Percentiles rank a stretch among this genome's conserved stretches.
These are phyloP conservation scores for Globisporangium iwayamae DNA, from an alignment of 352 stramenopile genomes.

Conservation along the genomic window DNA sequence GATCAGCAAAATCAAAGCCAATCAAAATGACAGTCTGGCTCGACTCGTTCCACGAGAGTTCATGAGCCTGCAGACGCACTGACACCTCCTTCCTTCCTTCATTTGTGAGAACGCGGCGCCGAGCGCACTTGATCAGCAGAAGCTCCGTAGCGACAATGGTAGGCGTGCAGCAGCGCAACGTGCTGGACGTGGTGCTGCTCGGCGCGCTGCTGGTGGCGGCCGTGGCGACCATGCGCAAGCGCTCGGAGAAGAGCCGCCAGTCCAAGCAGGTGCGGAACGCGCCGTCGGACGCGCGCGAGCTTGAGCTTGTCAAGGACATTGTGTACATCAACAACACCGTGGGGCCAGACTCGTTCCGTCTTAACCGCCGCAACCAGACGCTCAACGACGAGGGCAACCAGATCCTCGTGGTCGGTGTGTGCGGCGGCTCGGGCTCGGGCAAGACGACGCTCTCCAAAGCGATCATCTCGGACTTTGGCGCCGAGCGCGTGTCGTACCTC, in stretches of 20 bases:
- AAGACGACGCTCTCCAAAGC: slow-evolving; percentile 90
- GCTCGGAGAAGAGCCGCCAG: slow-evolving; percentile 38
- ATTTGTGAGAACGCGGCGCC: not conserved
- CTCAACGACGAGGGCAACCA: slow-evolving; percentile 54
- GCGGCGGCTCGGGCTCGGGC: slow-evolving; percentile 87
- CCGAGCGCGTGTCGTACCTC: slow-evolving; percentile 91
- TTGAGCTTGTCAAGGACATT: slow-evolving; percentile 81
- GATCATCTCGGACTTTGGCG: slow-evolving; percentile 88
- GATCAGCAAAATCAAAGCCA: slow-evolving; percentile 6
- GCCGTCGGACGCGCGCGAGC: slow-evolving; percentile 51
- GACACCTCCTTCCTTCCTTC: not conserved
- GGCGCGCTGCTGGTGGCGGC: slow-evolving; percentile 44
- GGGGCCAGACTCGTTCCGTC: slow-evolving; percentile 38
- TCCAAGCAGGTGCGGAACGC: slow-evolving; percentile 42
- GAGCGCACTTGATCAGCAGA: not conserved
- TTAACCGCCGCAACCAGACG: slow-evolving; percentile 30
- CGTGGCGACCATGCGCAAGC: slow-evolving; percentile 39
- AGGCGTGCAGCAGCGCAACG: slow-evolving; percentile 24
- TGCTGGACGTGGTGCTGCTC: slow-evolving; percentile 45
- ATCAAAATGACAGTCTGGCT: not conserved
- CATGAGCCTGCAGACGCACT: not conserved
- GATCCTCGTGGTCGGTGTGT: slow-evolving; percentile 91
- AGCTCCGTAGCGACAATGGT: slow-evolving; percentile 27
- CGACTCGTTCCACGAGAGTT: not conserved
- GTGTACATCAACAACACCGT: slow-evolving; percentile 82